A percentile compares a stretch with the other conserved stretches of the same genome.
These are phyloP conservation scores for Zasmidium angulare DNA, from an alignment of 2,329 filamentous ascomycete genomes.

Conservation along the genomic window DNA sequence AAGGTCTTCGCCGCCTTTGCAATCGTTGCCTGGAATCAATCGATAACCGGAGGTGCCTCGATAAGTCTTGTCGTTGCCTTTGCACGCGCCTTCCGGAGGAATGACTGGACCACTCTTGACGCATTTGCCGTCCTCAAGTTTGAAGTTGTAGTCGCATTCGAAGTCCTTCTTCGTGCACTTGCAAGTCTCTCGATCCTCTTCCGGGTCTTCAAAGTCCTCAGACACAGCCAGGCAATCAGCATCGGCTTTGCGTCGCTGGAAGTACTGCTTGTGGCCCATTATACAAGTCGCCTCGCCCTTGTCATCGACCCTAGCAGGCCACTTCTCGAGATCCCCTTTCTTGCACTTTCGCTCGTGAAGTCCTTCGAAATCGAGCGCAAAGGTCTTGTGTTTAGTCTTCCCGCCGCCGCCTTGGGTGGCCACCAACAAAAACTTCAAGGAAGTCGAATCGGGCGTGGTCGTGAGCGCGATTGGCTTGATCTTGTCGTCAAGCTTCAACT, in stretches of 20 bases:
- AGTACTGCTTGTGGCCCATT: conserved; percentile 94
- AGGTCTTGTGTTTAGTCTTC: conserved; percentile 55
- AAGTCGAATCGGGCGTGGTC: conserved; percentile 89
- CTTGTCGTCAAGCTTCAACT: conserved; percentile 66
- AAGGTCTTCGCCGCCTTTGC: conserved; percentile 42
- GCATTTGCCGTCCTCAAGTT: conserved; percentile 68
- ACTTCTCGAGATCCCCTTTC: conserved; percentile 78
- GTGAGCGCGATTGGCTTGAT: conserved; percentile 74
- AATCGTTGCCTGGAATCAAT: conserved; percentile 70
- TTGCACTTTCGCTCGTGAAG: conserved; percentile 80
- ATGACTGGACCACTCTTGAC: conserved; percentile 59
- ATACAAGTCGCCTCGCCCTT: conserved; percentile 81
- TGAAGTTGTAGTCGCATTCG: conserved; percentile 94
- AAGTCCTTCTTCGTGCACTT: conserved; percentile 83
- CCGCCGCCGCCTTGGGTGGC: conserved; percentile 58
- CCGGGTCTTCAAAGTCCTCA: conserved; percentile 76
- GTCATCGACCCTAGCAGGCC: conserved; percentile 79
- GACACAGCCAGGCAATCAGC: conserved; percentile 82
- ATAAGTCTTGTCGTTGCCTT: conserved; percentile 70
- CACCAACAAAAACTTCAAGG: conserved; percentile 81
- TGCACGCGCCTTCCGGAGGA: conserved; percentile 72
- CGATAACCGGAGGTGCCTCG: conserved; percentile 87
- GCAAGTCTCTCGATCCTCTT: conserved; percentile 70
- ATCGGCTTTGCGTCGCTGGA: conserved; percentile 78
- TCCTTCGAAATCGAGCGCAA: conserved; percentile 79